phyloP scores from a whole-genome alignment of 2,329 filamentous ascomycete genomes.

The Aureobasidium lini region DNA sequence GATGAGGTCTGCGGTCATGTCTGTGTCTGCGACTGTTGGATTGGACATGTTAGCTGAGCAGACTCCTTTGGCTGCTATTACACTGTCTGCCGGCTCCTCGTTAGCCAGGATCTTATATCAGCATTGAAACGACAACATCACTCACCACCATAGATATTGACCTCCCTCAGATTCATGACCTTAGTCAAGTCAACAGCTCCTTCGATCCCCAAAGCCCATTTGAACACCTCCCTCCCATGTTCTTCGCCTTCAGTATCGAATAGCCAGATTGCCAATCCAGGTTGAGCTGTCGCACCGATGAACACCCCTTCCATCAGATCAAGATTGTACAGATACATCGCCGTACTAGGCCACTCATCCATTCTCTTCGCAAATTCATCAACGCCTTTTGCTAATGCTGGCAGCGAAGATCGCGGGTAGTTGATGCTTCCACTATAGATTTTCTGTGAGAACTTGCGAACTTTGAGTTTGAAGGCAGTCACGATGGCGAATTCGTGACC shows the following conservation, averaged over 20 bases:
- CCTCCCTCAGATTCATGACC: neutral
- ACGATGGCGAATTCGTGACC: constrained; percentile 18
- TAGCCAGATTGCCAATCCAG: neutral
- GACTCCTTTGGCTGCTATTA: neutral
- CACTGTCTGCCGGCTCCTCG: neutral
- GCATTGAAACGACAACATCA: neutral
- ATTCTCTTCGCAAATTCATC: neutral
- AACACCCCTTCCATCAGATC: neutral
- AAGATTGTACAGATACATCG: constrained; percentile 2
- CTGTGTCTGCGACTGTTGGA: neutral
- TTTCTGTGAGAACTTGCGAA: neutral
- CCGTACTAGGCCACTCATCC: neutral
- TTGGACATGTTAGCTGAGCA: neutral
- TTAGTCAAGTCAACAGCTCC: constrained; percentile 2
- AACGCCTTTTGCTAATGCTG: neutral
- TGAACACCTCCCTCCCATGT: neutral
- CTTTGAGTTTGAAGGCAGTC: neutral
- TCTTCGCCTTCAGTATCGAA: neutral
- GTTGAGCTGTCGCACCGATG: neutral
- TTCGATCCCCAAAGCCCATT: constrained; percentile 2
- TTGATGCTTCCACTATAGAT: neutral
- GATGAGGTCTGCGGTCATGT: neutral
- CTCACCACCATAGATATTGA: neutral
- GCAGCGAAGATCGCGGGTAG: neutral
- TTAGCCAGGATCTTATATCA: neutral